Evolutionary conservation across 2,329 filamentous ascomycete genomes (phyloP), one percentile per base, ranked within the genome.

Genomic region (Didymella exigua): DNA sequence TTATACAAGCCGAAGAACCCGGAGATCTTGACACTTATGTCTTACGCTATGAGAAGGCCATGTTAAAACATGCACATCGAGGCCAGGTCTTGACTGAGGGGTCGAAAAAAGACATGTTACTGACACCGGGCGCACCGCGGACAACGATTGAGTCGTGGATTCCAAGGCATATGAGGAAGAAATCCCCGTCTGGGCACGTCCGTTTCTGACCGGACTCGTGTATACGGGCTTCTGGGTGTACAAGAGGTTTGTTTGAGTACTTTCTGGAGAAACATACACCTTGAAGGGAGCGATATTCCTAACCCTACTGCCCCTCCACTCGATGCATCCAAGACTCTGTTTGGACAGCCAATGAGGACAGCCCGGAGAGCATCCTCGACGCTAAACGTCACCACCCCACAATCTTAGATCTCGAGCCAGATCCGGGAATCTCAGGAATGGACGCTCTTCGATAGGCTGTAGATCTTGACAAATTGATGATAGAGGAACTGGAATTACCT

Each of bases 81-180:
- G 72, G 61, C n/a, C 68, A 74, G 46, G 59, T 69, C 34, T 36
- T 69, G 49, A 77, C 75, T 9, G 78, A 78, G 42, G 80, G 82
- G 49, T 63, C 77, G 62, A 78, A 79, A 63, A 69, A 73, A 26
- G 72, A 77, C 33, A 82, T 79, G 77, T 76, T 83, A 61, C 79
- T 81, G 54, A 81, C 78, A 0, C 72, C 76, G 3, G 78, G 76
- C 2, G 76, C 77, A 9, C 81, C 82, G 16, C 68, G 76, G 38
- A 67, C 49, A n/a, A 53, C 34, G 2, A 78, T 84, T 48, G 75
- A 79, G 21, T 72, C 60, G 23, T 78, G 56, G 54, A 37, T 65
- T 3, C n/a, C 60, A 3, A 49, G 66, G 41, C 56, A 61, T 26
- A 38, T 44, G 11, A 67, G 34, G 46, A 38, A 13, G 61, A 62